Evolutionary conservation across 805 yeast genomes (phyloP).

Genomic region (Yamadazyma ubonensis): DNA sequence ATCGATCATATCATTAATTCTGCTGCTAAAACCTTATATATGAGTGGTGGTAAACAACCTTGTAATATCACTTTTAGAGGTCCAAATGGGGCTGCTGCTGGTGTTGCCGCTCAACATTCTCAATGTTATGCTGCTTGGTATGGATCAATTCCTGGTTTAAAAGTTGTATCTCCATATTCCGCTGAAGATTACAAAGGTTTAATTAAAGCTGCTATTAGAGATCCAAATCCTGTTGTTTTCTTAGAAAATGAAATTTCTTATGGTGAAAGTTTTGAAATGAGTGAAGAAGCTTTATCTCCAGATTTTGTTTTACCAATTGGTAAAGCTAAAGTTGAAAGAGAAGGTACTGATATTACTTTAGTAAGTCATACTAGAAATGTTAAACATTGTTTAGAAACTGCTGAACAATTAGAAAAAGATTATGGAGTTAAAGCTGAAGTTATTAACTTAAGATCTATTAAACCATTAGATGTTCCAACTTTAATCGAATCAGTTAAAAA

Average conservation of each 20-base stretch:
- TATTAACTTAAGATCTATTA: constrained; percentile 91
- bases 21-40: constrained; percentile 97
- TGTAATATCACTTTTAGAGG: constrained; percentile 98
- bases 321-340: constrained; percentile 91
- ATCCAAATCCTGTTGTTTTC: constrained; percentile 96
- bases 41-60: constrained; percentile 99
- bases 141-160: constrained; percentile 96
- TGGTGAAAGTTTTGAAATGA: constrained; percentile 85
- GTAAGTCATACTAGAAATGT: constrained; percentile 93
- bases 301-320: constrained; percentile 94
- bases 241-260: constrained; percentile 94
- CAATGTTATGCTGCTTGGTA: constrained; percentile 98
- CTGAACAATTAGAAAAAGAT: constrained; percentile 78
- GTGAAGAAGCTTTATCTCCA: constrained; percentile 83
- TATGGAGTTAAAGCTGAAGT: constrained; percentile 91
- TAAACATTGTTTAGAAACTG: constrained; percentile 82
- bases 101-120: constrained; percentile 99
- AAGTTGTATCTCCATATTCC: constrained; percentile 92
- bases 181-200: constrained; percentile 96
- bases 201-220: constrained; percentile 94
- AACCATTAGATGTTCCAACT: constrained; percentile 90
- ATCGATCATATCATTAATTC: constrained; percentile 98
- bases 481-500: constrained; percentile 87
- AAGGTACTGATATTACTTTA: constrained; percentile 86
- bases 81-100: constrained; percentile 99